Conservation (phyloP, 2,329 filamentous ascomycete genomes). For the Aaosphaeria pasadenensis region DNA sequence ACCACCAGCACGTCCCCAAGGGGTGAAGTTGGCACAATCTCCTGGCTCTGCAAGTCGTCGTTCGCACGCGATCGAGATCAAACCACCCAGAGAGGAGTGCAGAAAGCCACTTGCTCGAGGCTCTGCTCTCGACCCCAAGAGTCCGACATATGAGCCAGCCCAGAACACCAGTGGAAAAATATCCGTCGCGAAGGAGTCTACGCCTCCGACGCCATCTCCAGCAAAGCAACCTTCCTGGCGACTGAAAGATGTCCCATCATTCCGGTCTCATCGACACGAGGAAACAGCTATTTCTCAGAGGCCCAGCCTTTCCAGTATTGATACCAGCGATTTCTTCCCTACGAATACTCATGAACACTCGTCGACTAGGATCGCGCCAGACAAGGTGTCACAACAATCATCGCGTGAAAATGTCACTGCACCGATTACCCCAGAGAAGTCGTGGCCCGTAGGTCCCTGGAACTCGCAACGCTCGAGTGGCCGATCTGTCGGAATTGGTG, state of each 20-base stretch:
- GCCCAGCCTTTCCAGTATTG: conserved; percentile 37
- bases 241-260: conserved; percentile 12
- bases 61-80: conserved; percentile 41
- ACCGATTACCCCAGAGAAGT: conserved; percentile 35
- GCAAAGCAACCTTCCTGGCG: conserved; percentile 27
- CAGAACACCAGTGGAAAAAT: not conserved
- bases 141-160: conserved; percentile 37
- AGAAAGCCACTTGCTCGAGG: conserved; percentile 16
- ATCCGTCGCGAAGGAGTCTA: conserved; percentile 7
- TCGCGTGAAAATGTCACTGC: conserved; percentile 13
- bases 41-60: conserved; percentile 34
- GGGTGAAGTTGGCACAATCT: conserved; percentile 15
- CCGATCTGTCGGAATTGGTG: not conserved
- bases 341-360: conserved; percentile 41
- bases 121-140: conserved; percentile 38
- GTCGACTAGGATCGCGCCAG: conserved; percentile 30
- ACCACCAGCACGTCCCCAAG: not conserved
- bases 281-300: conserved; percentile 24
- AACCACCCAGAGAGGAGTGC: conserved; percentile 29
- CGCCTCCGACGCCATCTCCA: conserved; percentile 32
- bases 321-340: conserved; percentile 42
- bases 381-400: conserved; percentile 6
- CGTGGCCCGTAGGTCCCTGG: conserved; percentile 35
- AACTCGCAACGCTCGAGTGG: conserved; percentile 12
- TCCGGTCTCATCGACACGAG: conserved; percentile 5